Base-by-base conservation (phyloP, 345 rosid species). In the Linum tenue region DNA sequence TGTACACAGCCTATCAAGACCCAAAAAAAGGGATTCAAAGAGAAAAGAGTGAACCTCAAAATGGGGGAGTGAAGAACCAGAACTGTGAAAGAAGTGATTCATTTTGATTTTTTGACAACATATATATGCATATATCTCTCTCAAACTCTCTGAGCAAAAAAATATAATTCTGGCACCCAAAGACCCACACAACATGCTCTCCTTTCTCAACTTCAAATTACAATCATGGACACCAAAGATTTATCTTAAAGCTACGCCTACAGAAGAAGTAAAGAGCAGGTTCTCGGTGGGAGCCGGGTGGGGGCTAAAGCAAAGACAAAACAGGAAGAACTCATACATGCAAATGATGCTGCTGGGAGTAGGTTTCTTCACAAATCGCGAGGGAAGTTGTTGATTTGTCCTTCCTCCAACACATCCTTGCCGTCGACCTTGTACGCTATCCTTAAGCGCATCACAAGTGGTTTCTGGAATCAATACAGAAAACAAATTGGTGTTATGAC, bases 301-400 rank as follows among this genome's bases (percentile, higher is more conserved):
- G 31, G 31, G 31, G 31, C 31, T 22, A 22, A 22, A 48, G 9
- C 14, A 2, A 3, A 48, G 64, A 37, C 17, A 14, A 65, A 75
- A 66, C 67, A 57, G 62, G 43, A 64, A 35, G 72, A 3, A 63
- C 62, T 53, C 48, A 48, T 64, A 65, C 64, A 56, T 2, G 63
- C 60, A 44, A 44, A 14, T 44, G 31, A 44, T 44, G 60, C 64
- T 69, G 35, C 44, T 60, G 39, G 38, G 55, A 62, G 59, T 41
- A 31, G 69, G 73, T 63, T 48, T 3, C 67, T 72, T 94, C 84
- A 90, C 76, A 94, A 84, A 16, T 70, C 86, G 10, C 75, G 88
- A 67, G 99, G 99, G 82, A 94, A 90, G 72, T 83, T 84, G 83
- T 57, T 90, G 79, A 94, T 76, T 73, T 94, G 97, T 56, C 95